phyloP scores from a whole-genome alignment of 805 yeast species.

The Huiozyma naganishii region DNA sequence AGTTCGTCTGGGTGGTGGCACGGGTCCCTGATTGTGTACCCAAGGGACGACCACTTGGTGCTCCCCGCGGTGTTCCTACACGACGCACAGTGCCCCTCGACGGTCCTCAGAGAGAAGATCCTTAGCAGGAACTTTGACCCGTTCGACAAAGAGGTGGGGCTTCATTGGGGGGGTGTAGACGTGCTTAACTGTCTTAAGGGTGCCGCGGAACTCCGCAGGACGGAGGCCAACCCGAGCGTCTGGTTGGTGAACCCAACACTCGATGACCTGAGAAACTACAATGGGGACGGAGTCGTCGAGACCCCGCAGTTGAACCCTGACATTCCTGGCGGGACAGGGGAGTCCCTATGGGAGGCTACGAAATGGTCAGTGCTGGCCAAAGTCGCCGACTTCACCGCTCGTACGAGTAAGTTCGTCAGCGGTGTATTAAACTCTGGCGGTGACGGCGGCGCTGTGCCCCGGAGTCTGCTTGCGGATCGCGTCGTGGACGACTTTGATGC shows the following conservation, averaged over 20 bases:
- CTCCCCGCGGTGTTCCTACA: slow-evolving; percentile 87
- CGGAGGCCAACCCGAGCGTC: slow-evolving; percentile 63
- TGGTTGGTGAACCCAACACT: slow-evolving; percentile 67
- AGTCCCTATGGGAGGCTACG: slow-evolving; percentile 31
- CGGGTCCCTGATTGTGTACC: slow-evolving; percentile 73
- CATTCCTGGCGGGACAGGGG: neutral
- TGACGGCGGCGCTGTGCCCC: slow-evolving; percentile 31
- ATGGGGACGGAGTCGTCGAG: slow-evolving; percentile 6
- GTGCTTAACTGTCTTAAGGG: slow-evolving; percentile 46
- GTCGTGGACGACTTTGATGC: slow-evolving; percentile 80
- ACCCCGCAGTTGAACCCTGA: neutral
- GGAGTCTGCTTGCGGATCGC: slow-evolving; percentile 55
- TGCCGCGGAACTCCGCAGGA: slow-evolving; percentile 52
- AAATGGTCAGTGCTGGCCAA: slow-evolving; percentile 83
- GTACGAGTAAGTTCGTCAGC: slow-evolving; percentile 18
- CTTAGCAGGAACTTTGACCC: slow-evolving; percentile 64
- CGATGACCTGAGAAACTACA: slow-evolving; percentile 33
- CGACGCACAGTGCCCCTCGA: slow-evolving; percentile 76
- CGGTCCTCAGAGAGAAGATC: slow-evolving; percentile 47
- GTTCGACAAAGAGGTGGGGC: slow-evolving; percentile 41
- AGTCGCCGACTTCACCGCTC: slow-evolving; percentile 63
- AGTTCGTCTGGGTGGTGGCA: slow-evolving; percentile 76
- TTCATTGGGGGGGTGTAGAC: slow-evolving; percentile 90
- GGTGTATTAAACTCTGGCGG: slow-evolving; percentile 30
- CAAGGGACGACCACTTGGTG: slow-evolving; percentile 43